Base-by-base conservation (phyloP, 2,329 filamentous ascomycete genomes). In the Neopestalotiopsis clavispora region DNA sequence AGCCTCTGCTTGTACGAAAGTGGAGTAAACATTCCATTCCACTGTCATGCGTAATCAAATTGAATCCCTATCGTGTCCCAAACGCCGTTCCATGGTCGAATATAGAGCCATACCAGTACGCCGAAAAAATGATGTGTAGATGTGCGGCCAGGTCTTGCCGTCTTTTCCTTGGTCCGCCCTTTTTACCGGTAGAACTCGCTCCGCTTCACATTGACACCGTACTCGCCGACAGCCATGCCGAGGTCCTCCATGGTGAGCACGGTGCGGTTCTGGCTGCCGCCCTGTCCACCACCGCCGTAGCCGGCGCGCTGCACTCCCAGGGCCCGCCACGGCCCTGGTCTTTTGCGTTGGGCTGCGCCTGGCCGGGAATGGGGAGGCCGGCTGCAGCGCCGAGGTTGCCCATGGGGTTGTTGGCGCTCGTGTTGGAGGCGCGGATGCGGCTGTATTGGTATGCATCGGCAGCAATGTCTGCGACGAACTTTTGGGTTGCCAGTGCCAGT, bases 171-270 rank as follows among this genome's bases (percentile, higher is more conserved):
- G 23, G 23, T 28, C 23, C 23, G 23, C 23, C 30, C 14, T 17
- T 13, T 38, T 80, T 74, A 98, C 75, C 95, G 88, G 80, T 99
- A 99, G 79, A 98, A 99, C 83, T 99, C 96, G 77, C 95, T 95
- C 72, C 96, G 88, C 89, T 97, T 98, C 66, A 98, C 93, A 78
- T 97, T 99, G 66, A 99, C 94, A 1, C 96, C 96, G 79, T 98
- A 99, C 85, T 99, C 96, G 40, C 93, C 93, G 38, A 98, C 95
- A 1, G 96, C 96, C 94, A 98, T 98, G 17, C 96, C 96, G 75
- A 99, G 81, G 80, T 99, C 96, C 82, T 99, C 96, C 96, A 99
- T 98, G 0, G 96, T 98, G 71, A 99, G 85, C 67, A 99, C 95
- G 20, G 96, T 98, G 72, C 94, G 88, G 72, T 97, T 97, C 83